phyloP scores from a whole-genome alignment of 257 asterid genomes.

The Forsythia viridissima region DNA sequence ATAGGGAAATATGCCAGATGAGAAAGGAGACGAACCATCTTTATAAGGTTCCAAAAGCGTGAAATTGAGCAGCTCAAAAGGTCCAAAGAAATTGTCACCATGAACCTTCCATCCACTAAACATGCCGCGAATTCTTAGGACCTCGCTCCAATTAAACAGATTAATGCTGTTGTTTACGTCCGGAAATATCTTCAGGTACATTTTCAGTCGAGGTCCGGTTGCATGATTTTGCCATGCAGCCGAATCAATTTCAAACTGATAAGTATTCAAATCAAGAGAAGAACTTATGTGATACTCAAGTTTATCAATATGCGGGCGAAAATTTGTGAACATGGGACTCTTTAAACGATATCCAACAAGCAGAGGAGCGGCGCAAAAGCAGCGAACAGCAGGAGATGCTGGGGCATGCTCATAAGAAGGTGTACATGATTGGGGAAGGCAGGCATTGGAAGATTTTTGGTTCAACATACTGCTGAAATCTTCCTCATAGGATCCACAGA shows the following conservation, averaged over 20 bases:
- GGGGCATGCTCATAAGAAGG: conserved; percentile 61
- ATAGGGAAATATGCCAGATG: neutral
- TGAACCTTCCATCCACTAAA: conserved; percentile 82
- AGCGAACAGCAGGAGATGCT: conserved; percentile 42
- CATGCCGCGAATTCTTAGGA: conserved; percentile 56
- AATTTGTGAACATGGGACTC: conserved; percentile 90
- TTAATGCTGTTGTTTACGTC: conserved; percentile 29
- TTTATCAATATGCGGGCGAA: conserved; percentile 46
- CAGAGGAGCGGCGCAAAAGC: conserved; percentile 86
- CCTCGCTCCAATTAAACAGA: conserved; percentile 64
- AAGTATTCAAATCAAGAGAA: conserved; percentile 54
- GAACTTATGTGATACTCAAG: conserved; percentile 56
- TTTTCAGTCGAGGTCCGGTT: conserved; percentile 71
- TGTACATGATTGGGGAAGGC: conserved; percentile 59
- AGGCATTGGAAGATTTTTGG: conserved; percentile 30
- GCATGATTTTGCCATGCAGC: conserved; percentile 50
- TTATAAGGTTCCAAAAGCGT: conserved; percentile 66
- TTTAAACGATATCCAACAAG: conserved; percentile 83
- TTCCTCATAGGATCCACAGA: conserved; percentile 59
- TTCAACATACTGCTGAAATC: conserved; percentile 32
- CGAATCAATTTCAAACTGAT: conserved; percentile 65
- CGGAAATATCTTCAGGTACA: conserved; percentile 82
- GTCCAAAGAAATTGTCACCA: conserved; percentile 74
- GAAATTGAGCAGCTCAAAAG: conserved; percentile 86
- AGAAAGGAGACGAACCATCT: conserved; percentile 46